phyloP scores from a whole-genome alignment of 768 basidiomycete species.

The Suillus plorans region DNA sequence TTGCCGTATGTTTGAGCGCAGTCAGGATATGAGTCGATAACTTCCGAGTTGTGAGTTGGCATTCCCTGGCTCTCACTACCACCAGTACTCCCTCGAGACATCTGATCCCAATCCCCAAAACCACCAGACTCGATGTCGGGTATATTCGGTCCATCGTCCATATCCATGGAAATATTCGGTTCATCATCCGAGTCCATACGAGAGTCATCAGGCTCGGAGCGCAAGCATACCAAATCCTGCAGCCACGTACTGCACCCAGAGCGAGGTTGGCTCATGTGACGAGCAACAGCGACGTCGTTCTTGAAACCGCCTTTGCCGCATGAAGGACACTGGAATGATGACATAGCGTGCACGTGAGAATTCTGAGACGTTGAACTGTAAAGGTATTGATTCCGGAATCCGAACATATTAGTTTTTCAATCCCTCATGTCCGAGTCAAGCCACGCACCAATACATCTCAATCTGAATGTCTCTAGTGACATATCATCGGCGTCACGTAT shows the following conservation, averaged over 20 bases:
- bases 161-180: neutral
- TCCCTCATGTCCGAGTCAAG: neutral
- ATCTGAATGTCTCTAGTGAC: too few species aligned
- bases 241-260: neutral
- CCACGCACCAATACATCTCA: neutral
- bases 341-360: neutral
- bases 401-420: neutral
- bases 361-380: neutral
- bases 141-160: neutral
- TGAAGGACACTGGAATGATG: neutral
- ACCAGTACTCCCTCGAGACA: neutral
- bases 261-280: neutral
- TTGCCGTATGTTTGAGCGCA: neutral
- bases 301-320: neutral
- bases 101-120: neutral
- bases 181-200: neutral
- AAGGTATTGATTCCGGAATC: too few species aligned
- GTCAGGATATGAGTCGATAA: neutral
- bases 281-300: neutral
- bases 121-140: neutral
- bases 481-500: neutral
- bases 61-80: neutral
- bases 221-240: neutral
- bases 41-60: neutral
- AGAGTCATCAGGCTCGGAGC: neutral